Conservation (phyloP, 352 stramenopile genomes). For the Phytophthora megakarya region DNA sequence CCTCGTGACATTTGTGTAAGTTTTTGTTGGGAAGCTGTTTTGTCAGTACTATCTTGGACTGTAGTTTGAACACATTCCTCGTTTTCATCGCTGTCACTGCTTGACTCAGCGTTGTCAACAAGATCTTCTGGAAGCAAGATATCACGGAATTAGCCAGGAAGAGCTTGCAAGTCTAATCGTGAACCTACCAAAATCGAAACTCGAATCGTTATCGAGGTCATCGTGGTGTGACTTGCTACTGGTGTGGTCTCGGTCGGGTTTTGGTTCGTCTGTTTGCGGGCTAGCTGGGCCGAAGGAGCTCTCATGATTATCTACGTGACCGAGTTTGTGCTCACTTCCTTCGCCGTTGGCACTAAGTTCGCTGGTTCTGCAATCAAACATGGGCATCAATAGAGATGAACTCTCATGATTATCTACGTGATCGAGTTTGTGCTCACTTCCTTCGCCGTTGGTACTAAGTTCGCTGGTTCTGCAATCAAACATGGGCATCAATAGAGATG, state of each 20-base stretch:
- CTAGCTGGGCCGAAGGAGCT: neutral
- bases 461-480: conserved; percentile 39
- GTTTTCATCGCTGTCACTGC: conserved; percentile 21
- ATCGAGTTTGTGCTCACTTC: conserved; percentile 3
- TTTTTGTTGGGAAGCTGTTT: neutral
- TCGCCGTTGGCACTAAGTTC: conserved; percentile 21
- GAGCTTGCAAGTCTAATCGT: neutral
- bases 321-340: conserved; percentile 1
- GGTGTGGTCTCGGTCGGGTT: conserved; percentile 8
- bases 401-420: too few species aligned
- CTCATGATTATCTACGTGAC: too few species aligned
- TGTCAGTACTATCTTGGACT: neutral
- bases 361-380: conserved; percentile 36
- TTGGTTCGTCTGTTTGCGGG: neutral
- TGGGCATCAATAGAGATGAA: conserved; percentile 11
- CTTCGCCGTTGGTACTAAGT: conserved; percentile 15
- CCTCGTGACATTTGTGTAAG: neutral
- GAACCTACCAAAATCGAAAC: conserved; percentile 62
- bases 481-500: neutral
- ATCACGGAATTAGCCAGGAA: neutral
- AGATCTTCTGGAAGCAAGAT: conserved; percentile 38
- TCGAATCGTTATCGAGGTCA: conserved; percentile 23
- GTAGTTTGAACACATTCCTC: neutral
- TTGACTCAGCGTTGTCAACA: conserved; percentile 34
- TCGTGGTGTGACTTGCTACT: conserved; percentile 2